A percentile compares a stretch with the other conserved stretches of the same genome.
phyloP scores from a whole-genome alignment of 2,329 filamentous ascomycete genomes.

The Botrytis byssoidea region DNA sequence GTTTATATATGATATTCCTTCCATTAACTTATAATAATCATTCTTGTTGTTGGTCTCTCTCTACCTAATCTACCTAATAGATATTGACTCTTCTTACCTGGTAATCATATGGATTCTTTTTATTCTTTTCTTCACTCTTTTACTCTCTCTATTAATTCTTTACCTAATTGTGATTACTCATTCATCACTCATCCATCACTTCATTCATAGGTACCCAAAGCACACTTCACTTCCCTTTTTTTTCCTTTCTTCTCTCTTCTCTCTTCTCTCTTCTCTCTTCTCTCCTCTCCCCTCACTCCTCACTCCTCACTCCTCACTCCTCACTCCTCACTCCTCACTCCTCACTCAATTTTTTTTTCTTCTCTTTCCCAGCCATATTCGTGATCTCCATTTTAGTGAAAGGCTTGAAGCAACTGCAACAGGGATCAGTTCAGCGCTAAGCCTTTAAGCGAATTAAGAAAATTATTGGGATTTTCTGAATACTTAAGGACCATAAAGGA shows the following conservation, averaged over 20 bases:
- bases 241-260: neutral
- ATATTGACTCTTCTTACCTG: too few relatives aligned
- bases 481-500: conserved; percentile 21
- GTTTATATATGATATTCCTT: neutral
- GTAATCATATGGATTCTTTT: too few relatives aligned
- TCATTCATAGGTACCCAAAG: neutral
- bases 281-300: too few relatives aligned
- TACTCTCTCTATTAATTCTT: neutral
- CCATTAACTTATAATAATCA: neutral
- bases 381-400: conserved; percentile 18
- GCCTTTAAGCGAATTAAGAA: conserved; percentile 10
- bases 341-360: neutral
- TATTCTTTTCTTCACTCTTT: neutral
- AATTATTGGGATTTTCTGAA: conserved; percentile 18
- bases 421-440: conserved; percentile 13
- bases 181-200: neutral
- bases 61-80: neutral
- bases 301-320: too few relatives aligned
- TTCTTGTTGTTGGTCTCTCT: neutral
- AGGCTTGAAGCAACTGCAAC: conserved; percentile 17
- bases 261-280: neutral
- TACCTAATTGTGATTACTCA: neutral
- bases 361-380: conserved; percentile 3
- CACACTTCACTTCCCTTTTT: neutral
- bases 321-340: neutral